Base-by-base conservation (phyloP, 345 rosid species). In the Populus alba region DNA sequence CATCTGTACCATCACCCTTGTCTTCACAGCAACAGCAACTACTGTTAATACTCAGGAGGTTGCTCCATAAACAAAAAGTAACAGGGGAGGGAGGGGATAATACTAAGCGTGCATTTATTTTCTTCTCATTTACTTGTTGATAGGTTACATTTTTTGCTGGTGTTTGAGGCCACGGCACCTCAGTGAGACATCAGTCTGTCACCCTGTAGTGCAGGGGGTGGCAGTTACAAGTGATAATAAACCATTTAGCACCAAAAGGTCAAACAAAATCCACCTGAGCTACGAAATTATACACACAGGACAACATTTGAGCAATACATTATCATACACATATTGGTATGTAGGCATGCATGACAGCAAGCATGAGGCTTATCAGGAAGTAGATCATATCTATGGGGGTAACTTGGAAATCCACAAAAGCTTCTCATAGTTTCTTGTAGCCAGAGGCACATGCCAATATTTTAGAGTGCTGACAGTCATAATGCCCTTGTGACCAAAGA, bases 1-100 rank as follows among this genome's bases (percentile, higher is more conserved):
- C 76, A 86, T 97, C 99, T n/a, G 75, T 78, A 49, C 84, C 91
- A 33, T 97, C 99, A 29, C 93, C 88, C 88, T 92, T 97, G 78
- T 97, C 99, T 96, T 87, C 85, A 88, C 27, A 68, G 68, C 79
- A 85, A 83, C 38, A 78, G 12, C 66, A 77, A 82, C 59, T 23
- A 39, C 9, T 6, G 27, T 70, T 45, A 25, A 43, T 8, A 43
- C 73, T 31, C 39, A 35, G 22, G 39, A 68, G 8, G 3, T 53
- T 6, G 22, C 59, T 53, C 8, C 22, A 53, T 53, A 18, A 66
- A 31, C 38, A 17, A 27, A 16, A 31, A 6, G 38, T 12, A 65
- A 15, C 7, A 65, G 68, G 27, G 15, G 27, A 25, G 16, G 29
- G 27, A 16, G 31, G 5, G 1, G 0, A 25, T 23, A 62, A 13